Evolutionary conservation across 1,284 basidiomycete genomes (phyloP), one percentile per base, ranked within the genome.

Genomic region (Cryptococcus maquisensis): DNA sequence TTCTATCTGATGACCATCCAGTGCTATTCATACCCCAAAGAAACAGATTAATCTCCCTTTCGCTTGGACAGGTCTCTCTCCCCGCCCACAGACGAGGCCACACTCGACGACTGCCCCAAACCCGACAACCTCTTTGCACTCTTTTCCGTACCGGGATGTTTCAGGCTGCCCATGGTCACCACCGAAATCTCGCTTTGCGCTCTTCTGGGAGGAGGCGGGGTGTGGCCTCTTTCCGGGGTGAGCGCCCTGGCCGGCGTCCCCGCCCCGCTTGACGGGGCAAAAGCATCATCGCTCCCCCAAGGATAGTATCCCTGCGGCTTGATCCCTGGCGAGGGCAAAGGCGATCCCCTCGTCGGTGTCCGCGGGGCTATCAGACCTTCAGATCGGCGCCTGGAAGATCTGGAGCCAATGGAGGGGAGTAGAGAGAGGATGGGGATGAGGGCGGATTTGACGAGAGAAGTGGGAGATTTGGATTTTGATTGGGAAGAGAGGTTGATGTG

Each of bases 291-390:
- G 16, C 36, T 53, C 6, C 60, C 62, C 67, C 67, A 71, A 0
- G 68, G 68, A 57, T 67, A 67, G 45, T 71, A 71, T 8, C 38
- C 47, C 23, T 52, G 49, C 38, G 53, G 47, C 64, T 67, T 66
- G 4, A 45, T 13, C 5, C 67, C 64, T 3, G 68, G 69, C 12
- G 68, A 62, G 28, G 67, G 69, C 1, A 73, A 36, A 3, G 73
- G 71, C 10, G 62, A 67, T 7, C 4, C 61, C 63, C 9, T 68
- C 56, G 43, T 71, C 59, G 75, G 75, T 20, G 77, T 80, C 20
- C 80, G 81, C 24, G 84, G 82, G 0, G 82, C 81, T 50, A 87
- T 81, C 44, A 87, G 72, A n/a, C 84, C 85, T 65, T 84, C 82
- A 21, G 81, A 74, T 18, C 68, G 64, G 8, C 60, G 57, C 16